Conservation (phyloP, 1,284 basidiomycete species). For the Naganishia liquefaciens region DNA sequence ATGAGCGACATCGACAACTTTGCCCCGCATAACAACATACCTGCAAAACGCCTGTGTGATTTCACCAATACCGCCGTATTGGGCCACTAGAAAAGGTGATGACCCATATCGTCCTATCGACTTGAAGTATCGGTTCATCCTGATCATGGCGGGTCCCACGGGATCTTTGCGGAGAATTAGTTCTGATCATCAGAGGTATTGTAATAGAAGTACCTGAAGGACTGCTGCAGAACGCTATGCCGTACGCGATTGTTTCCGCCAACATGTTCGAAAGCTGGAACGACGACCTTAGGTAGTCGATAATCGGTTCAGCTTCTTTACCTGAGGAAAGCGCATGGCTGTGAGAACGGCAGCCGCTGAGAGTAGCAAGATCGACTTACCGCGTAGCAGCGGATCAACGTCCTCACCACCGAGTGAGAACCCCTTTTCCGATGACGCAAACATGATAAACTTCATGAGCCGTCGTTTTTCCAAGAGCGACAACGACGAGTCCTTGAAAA, state of each 20-base stretch:
- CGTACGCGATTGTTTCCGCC: constrained; percentile 66
- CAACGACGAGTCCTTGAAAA: constrained; percentile 82
- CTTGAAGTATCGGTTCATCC: constrained; percentile 71
- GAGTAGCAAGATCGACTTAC: constrained; percentile 49
- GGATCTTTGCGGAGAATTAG: constrained; percentile 58
- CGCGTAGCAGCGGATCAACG: constrained; percentile 41
- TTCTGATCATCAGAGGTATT: not conserved
- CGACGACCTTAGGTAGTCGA: constrained; percentile 30
- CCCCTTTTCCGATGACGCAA: constrained; percentile 71
- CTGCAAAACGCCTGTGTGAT: constrained; percentile 88
- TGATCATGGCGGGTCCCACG: constrained; percentile 64
- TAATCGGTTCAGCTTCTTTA: constrained; percentile 4
- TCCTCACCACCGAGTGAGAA: constrained; percentile 42
- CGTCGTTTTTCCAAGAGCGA: constrained; percentile 81
- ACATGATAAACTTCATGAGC: constrained; percentile 88
- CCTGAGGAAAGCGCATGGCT: not conserved
- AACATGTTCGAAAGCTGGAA: constrained; percentile 67
- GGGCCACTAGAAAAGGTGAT: constrained; percentile 87
- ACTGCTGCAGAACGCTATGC: constrained; percentile 65
- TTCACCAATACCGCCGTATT: constrained; percentile 90
- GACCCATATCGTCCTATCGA: constrained; percentile 85
- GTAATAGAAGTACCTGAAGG: constrained; percentile 32
- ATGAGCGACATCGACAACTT: not conserved
- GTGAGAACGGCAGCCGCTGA: constrained; percentile 50
- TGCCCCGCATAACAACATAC: constrained; percentile 39